Conservation (phyloP, 2,329 filamentous ascomycete species). For the Graphilbum fragrans region DNA sequence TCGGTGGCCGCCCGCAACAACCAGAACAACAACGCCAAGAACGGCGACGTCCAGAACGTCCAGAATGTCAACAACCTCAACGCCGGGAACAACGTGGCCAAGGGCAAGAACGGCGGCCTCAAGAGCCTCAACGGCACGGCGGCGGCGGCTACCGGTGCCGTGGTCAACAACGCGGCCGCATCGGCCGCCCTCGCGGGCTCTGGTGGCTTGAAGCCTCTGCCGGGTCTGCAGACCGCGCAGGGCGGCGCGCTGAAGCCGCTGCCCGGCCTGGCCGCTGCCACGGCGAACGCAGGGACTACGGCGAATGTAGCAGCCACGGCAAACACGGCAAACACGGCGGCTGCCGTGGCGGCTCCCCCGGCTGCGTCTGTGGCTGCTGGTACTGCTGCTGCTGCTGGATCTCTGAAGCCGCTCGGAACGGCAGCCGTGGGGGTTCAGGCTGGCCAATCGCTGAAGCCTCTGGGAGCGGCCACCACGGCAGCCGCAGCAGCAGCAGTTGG, state of each 20-base stretch:
- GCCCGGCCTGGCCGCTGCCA: slow-evolving; percentile 5
- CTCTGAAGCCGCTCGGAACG: slow-evolving; percentile 2
- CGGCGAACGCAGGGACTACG: not conserved
- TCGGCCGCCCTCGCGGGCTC: slow-evolving; percentile 2
- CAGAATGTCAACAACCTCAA: slow-evolving; percentile 5
- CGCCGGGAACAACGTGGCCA: slow-evolving; percentile 4
- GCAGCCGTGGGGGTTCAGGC: slow-evolving; percentile 27
- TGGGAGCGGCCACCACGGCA: not conserved
- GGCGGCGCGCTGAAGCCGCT: slow-evolving; percentile 7
- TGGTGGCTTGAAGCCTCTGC: slow-evolving; percentile 8
- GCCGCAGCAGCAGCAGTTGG: not conserved
- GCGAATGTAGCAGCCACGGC: too few species aligned
- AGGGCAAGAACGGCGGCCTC: slow-evolving; percentile 4
- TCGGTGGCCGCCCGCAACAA: slow-evolving; percentile 6
- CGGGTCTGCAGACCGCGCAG: slow-evolving; percentile 3
- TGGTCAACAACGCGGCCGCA: slow-evolving; percentile 5
- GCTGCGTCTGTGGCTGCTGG: not conserved
- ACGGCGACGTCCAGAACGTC: not conserved
- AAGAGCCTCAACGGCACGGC: slow-evolving; percentile 6
- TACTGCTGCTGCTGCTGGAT: not conserved
- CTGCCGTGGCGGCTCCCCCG: not conserved
- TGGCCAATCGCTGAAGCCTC: not conserved
- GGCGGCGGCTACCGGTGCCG: not conserved
- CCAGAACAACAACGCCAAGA: slow-evolving; percentile 2
- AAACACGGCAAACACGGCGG: not conserved